Percentiles rank a stretch among this genome's conserved stretches.
These are phyloP conservation scores for Leptosphaerulina australis DNA, from an alignment of 2,329 filamentous ascomycete species.

Conservation along the genomic window DNA sequence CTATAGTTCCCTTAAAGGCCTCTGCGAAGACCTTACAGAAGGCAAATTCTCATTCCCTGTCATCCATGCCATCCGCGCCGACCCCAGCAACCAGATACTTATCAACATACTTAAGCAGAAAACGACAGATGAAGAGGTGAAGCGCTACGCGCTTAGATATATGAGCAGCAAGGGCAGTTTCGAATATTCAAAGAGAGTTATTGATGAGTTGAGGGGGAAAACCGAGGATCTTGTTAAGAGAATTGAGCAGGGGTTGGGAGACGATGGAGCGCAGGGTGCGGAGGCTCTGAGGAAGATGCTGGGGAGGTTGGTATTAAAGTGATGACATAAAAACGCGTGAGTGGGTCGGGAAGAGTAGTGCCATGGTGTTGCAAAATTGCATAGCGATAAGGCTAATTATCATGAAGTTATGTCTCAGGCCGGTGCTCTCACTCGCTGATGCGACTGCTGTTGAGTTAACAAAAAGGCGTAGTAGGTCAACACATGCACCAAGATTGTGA, in stretches of 20 bases:
- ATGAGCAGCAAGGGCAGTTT: conserved; percentile 93
- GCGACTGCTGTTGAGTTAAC: no score
- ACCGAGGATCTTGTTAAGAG: conserved; percentile 52
- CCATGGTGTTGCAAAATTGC: background rate
- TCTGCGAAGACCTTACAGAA: conserved; percentile 94
- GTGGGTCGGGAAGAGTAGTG: background rate
- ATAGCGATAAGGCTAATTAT: conserved; percentile 11
- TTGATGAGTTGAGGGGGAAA: conserved; percentile 53
- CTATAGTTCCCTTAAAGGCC: conserved; percentile 88
- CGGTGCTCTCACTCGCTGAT: no score
- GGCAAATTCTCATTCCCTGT: conserved; percentile 97
- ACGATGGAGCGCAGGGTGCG: conserved; percentile 45
- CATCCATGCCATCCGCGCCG: conserved; percentile 85
- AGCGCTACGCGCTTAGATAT: conserved; percentile 86
- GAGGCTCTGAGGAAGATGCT: conserved; percentile 51
- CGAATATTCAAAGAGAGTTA: conserved; percentile 74
- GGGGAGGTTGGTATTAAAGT: conserved; percentile 47
- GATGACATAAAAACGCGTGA: background rate
- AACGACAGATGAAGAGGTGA: conserved; percentile 83
- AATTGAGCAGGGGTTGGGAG: conserved; percentile 47
- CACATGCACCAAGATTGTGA: no score
- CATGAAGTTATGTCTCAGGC: conserved; percentile 9
- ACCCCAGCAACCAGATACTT: conserved; percentile 76
- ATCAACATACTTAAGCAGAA: conserved; percentile 93
- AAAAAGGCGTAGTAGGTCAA: no score